These are phyloP conservation scores for Trichocomaceae sp. DNA, from an alignment of 2,329 filamentous ascomycete genomes.

Conservation along the genomic window DNA sequence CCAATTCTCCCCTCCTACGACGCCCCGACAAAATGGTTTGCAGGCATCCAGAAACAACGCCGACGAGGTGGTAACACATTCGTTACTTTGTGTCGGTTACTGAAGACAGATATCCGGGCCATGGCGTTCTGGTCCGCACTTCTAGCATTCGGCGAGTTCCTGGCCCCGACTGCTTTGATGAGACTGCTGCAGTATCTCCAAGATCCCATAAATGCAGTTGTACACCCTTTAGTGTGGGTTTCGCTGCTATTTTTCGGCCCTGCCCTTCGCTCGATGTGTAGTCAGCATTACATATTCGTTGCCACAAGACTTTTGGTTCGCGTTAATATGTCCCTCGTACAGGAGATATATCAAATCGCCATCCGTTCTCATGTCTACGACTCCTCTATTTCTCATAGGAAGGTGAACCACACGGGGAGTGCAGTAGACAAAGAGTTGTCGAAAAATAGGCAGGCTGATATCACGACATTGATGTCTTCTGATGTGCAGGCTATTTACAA, in stretches of 20 bases:
- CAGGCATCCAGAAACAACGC: constrained; percentile 21
- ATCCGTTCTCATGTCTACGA: constrained; percentile 52
- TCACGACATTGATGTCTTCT: constrained; percentile 54
- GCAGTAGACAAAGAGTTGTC: constrained; percentile 21
- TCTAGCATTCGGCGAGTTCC: constrained; percentile 38
- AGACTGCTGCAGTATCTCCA: constrained; percentile 48
- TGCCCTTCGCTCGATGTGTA: constrained; percentile 43
- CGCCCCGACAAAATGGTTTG: constrained; percentile 22
- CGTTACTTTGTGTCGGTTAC: constrained; percentile 20
- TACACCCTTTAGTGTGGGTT: constrained; percentile 50
- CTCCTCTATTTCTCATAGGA: constrained; percentile 18
- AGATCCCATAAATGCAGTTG: constrained; percentile 37
- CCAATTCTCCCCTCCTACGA: constrained; percentile 27
- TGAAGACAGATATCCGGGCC: constrained; percentile 21
- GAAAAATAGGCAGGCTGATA: constrained; percentile 43
- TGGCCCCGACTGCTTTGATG: constrained; percentile 51
- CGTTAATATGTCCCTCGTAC: constrained; percentile 51
- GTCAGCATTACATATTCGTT: constrained; percentile 54
- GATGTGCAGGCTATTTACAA: constrained; percentile 52
- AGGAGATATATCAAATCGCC: constrained; percentile 53
- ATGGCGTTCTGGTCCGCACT: constrained; percentile 24
- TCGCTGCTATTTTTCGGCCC: constrained; percentile 49
- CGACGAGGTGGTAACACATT: constrained; percentile 24
- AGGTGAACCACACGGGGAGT: constrained; percentile 9
- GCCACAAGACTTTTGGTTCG: constrained; percentile 53